Evolutionary conservation across 164 flowering plant species (phyloP).

Genomic region (Pachysandra terminalis): DNA sequence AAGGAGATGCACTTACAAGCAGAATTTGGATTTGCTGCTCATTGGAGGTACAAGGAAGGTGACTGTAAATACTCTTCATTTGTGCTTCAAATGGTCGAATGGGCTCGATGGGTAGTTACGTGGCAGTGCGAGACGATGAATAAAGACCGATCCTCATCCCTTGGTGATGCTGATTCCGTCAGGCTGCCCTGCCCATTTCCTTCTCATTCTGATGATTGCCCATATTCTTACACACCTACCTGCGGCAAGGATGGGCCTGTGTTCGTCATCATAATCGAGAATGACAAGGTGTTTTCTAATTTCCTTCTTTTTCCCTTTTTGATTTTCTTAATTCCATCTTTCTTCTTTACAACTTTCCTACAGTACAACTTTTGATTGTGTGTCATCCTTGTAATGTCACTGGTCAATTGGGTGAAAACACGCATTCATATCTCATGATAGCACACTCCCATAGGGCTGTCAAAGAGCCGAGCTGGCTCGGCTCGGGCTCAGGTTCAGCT

Average conservation of each 20-base stretch:
- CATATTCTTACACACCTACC: constrained; percentile 53
- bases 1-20: constrained; percentile 93
- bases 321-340: background rate
- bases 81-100: constrained; percentile 96
- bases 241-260: constrained; percentile 68
- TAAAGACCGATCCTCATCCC: constrained; percentile 40
- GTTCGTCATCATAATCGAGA: constrained; percentile 78
- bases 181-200: constrained; percentile 86
- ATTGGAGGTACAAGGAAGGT: constrained; percentile 98
- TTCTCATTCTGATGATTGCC: constrained; percentile 71
- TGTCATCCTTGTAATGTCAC: too few species aligned
- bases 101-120: constrained; percentile 90
- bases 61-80: constrained; percentile 65
- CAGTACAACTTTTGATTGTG: background rate
- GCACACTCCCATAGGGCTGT: too few species aligned
- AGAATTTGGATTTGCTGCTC: constrained; percentile 97
- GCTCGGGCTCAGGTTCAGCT: too few species aligned
- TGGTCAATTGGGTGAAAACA: too few species aligned
- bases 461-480: too few species aligned
- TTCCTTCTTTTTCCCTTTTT: background rate
- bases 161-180: constrained; percentile 39
- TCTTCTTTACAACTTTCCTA: background rate
- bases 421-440: too few species aligned
- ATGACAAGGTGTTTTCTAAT: constrained; percentile 63
- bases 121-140: constrained; percentile 87